These are phyloP conservation scores for Phytophthora podocarpi DNA, from an alignment of 352 stramenopile species.

Conservation along the genomic window DNA sequence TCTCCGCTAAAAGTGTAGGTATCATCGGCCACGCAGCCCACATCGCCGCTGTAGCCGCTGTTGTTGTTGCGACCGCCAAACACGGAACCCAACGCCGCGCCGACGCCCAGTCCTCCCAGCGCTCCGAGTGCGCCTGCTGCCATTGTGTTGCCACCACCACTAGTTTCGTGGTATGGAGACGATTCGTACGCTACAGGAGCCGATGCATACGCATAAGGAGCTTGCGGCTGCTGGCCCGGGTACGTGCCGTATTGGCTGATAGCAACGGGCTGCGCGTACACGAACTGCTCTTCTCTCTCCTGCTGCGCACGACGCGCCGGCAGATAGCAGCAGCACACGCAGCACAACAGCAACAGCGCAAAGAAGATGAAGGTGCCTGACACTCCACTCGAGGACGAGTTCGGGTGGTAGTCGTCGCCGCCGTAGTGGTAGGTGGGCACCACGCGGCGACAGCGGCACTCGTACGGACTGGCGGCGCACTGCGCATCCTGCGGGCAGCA, in stretches of 20 bases:
- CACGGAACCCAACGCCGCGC: constrained; percentile 52
- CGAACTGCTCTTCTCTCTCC: constrained; percentile 34
- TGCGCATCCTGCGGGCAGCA: constrained; percentile 65
- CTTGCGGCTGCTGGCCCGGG: constrained; percentile 36
- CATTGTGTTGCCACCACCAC: constrained; percentile 25
- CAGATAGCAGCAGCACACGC: constrained; percentile 61
- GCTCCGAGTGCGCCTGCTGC: constrained; percentile 51
- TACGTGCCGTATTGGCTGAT: constrained; percentile 51
- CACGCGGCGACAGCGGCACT: constrained; percentile 57
- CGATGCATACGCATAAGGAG: constrained; percentile 58
- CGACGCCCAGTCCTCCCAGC: constrained; percentile 52
- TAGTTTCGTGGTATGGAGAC: constrained; percentile 23
- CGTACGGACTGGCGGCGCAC: constrained; percentile 62
- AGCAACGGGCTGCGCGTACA: constrained; percentile 43
- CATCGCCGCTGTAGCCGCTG: constrained; percentile 46
- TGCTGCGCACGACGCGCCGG: constrained; percentile 31
- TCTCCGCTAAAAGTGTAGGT: constrained; percentile 65
- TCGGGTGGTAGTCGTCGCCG: constrained; percentile 38
- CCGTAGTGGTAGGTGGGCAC: constrained; percentile 19
- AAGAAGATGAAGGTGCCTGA: constrained; percentile 46
- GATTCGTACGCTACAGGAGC: constrained; percentile 38
- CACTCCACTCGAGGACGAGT: constrained; percentile 33
- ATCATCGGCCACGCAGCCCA: constrained; percentile 36
- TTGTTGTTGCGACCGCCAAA: constrained; percentile 36
- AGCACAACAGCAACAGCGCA: constrained; percentile 51